Evolutionary conservation across 208 protist genomes (phyloP).

Genomic region (Sergeia podlipaevii): DNA sequence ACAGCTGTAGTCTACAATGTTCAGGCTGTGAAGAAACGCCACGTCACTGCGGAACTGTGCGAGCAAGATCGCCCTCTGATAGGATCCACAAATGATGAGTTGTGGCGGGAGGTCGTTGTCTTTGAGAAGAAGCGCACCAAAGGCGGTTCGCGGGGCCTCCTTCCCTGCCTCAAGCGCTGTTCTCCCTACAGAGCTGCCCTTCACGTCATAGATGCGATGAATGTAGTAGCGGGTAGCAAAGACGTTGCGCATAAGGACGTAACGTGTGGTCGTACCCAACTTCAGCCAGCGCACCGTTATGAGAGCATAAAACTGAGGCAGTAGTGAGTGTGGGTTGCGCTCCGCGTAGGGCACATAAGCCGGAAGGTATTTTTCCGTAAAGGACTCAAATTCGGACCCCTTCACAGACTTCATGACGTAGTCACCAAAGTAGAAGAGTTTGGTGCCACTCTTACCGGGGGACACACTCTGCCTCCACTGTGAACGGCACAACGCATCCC

Average conservation of each 20-base stretch:
- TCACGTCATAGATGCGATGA: conserved; percentile 89
- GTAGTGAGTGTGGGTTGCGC: conserved; percentile 79
- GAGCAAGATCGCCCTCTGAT: conserved; percentile 78
- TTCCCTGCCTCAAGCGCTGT: conserved; percentile 46
- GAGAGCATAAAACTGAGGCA: conserved; percentile 83
- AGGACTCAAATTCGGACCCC: conserved; percentile 69
- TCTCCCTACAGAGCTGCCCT: conserved; percentile 85
- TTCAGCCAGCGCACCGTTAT: conserved; percentile 67
- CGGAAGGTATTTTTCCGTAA: conserved; percentile 59
- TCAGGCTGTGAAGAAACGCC: conserved; percentile 62
- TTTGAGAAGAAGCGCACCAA: conserved; percentile 80
- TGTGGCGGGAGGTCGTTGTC: conserved; percentile 85
- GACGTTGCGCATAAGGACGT: conserved; percentile 94
- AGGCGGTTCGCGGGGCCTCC: conserved; percentile 60
- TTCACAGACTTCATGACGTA: conserved; percentile 90
- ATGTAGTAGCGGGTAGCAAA: conserved; percentile 88
- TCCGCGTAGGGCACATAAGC: conserved; percentile 78
- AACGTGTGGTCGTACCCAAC: conserved; percentile 41
- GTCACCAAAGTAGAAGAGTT: conserved; percentile 85
- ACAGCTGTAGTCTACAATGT: conserved; percentile 92
- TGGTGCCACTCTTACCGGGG: conserved; percentile 83
- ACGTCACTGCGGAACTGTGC: conserved; percentile 83
- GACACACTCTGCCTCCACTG: conserved; percentile 72
- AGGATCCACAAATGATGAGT: conserved; percentile 76
- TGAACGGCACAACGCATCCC: conserved; percentile 22